phyloP scores from a whole-genome alignment of 1,284 basidiomycete genomes.

The Anthracocystis setariae region DNA sequence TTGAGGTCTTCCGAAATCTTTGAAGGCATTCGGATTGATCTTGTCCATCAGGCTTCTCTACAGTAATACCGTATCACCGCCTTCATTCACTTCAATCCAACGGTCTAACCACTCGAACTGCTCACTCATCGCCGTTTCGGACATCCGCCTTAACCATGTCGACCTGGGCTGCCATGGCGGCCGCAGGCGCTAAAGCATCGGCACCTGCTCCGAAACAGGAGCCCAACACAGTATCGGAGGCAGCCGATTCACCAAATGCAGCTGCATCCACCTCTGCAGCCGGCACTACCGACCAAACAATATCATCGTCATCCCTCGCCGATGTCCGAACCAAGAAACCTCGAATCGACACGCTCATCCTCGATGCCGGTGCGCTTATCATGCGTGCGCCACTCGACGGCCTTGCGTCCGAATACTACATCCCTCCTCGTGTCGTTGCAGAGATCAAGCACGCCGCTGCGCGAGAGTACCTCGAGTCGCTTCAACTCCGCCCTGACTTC shows the following conservation, averaged over 20 bases:
- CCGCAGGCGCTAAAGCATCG: constrained; percentile 16
- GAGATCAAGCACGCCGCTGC: constrained; percentile 64
- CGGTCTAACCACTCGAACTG: background rate
- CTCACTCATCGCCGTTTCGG: background rate
- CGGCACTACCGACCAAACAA: constrained; percentile 1
- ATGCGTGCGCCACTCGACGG: constrained; percentile 59
- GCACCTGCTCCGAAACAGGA: constrained; percentile 17
- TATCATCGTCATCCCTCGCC: constrained; percentile 10
- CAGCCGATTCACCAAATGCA: constrained; percentile 7
- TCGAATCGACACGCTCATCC: constrained; percentile 60
- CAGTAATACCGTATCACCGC: background rate
- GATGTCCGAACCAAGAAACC: constrained; percentile 37
- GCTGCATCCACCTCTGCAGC: constrained; percentile 22
- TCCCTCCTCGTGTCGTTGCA: constrained; percentile 61
- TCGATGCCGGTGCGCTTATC: constrained; percentile 65
- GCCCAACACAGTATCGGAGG: background rate
- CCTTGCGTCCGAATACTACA: constrained; percentile 61
- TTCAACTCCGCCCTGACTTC: constrained; percentile 54
- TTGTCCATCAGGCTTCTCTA: background rate
- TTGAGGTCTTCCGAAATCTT: constrained; percentile 13
- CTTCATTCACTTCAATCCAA: background rate
- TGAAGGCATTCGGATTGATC: background rate
- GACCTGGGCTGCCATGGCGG: constrained; percentile 46
- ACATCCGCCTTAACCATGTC: constrained; percentile 20
- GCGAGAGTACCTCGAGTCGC: constrained; percentile 60